A percentile compares a stretch with the other conserved stretches of the same genome.
Conservation (phyloP, 164 flowering plant genomes). For the Saururus chinensis region DNA sequence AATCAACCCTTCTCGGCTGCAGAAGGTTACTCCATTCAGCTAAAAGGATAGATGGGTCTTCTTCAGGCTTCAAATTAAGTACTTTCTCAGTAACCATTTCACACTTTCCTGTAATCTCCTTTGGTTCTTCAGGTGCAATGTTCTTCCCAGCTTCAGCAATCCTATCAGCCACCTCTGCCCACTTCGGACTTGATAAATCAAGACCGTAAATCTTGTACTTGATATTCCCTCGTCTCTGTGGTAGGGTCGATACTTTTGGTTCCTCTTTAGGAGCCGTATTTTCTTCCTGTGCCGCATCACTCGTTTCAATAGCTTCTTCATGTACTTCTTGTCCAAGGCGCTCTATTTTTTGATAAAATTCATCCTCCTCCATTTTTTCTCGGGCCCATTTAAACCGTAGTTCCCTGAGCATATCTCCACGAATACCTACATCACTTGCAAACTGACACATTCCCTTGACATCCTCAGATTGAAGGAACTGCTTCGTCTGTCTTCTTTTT, state of each 20-base stretch:
- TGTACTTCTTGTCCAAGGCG: conserved; percentile 19
- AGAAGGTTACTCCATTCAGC: conserved; percentile 80
- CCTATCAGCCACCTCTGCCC: conserved; percentile 75
- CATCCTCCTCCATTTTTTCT: conserved; percentile 73
- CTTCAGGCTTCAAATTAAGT: conserved; percentile 39
- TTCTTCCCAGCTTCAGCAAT: conserved; percentile 44
- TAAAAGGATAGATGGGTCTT: conserved; percentile 49
- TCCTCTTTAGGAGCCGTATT: conserved; percentile 9
- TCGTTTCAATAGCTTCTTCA: conserved; percentile 6
- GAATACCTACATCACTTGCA: conserved; percentile 76
- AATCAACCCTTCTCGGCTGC: conserved; percentile 65
- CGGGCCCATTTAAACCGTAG: conserved; percentile 87
- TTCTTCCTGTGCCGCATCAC: conserved; percentile 11
- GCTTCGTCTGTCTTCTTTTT: conserved; percentile 79
- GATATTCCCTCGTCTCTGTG: conserved; percentile 70
- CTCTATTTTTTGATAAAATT: conserved; percentile 55
- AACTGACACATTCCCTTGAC: conserved; percentile 75
- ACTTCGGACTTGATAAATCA: conserved; percentile 69
- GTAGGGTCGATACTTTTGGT: conserved; percentile 31
- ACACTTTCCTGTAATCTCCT: conserved; percentile 67
- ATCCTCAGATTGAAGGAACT: conserved; percentile 48
- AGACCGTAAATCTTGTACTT: conserved; percentile 84
- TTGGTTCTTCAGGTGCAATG: conserved; percentile 56
- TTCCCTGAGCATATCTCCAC: conserved; percentile 88
- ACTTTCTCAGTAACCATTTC: conserved; percentile 58